These are phyloP conservation scores for Cystobasidium onofrii DNA, from an alignment of 768 basidiomycete genomes.

Conservation along the genomic window DNA sequence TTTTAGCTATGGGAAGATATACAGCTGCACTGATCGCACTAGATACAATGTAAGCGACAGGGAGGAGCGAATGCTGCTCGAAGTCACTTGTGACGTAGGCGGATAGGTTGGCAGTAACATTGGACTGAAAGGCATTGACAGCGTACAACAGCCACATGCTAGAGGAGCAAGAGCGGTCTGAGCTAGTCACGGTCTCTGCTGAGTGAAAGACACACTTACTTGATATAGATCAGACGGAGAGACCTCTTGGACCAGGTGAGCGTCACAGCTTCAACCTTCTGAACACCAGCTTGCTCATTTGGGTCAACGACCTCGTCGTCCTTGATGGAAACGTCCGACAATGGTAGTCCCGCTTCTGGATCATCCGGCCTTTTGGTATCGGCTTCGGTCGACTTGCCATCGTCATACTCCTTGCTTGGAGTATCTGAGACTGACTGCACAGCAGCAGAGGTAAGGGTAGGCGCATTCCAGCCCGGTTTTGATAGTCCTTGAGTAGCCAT, in stretches of 20 bases:
- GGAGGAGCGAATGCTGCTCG: constrained; percentile 41
- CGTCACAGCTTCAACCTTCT: constrained; percentile 37
- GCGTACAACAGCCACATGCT: constrained; percentile 41
- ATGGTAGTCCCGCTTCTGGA: not conserved
- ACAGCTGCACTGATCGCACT: constrained; percentile 37
- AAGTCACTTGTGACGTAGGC: constrained; percentile 40
- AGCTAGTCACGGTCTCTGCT: not conserved
- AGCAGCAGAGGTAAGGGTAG: not conserved
- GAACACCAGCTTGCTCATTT: constrained; percentile 36
- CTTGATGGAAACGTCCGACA: not conserved
- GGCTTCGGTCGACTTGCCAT: not conserved
- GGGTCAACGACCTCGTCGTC: not conserved
- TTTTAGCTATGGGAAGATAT: constrained; percentile 39
- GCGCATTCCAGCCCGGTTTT: not conserved
- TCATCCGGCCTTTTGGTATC: not conserved
- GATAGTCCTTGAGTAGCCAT: not conserved
- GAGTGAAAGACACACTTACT: constrained; percentile 22
- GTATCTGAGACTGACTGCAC: not conserved
- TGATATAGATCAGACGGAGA: constrained; percentile 33
- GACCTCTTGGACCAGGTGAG: constrained; percentile 35
- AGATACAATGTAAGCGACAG: constrained; percentile 40
- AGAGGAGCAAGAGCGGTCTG: not conserved
- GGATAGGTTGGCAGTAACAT: constrained; percentile 38
- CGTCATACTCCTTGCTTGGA: not conserved
- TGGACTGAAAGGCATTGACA: constrained; percentile 39